phyloP scores from a whole-genome alignment of 495 filamentous ascomycete genomes.

The Aspergillus biplanus region DNA sequence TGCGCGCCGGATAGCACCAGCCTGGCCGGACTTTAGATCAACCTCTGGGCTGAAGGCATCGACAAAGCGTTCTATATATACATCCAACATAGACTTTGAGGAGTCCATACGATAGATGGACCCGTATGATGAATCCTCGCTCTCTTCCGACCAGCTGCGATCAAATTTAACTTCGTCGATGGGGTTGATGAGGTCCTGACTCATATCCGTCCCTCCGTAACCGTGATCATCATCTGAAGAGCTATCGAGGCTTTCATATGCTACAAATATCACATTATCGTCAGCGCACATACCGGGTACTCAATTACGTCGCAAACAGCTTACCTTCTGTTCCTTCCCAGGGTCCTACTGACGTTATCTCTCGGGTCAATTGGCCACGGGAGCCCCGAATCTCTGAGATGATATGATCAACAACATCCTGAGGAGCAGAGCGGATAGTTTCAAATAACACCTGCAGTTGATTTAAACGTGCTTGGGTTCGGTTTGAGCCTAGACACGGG shows the following conservation, averaged over 20 bases:
- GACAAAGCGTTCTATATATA: slow-evolving; percentile 50
- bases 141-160: slow-evolving; percentile 22
- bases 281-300: background rate
- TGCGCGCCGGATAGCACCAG: slow-evolving; percentile 46
- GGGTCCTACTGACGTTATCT: slow-evolving; percentile 29
- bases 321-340: slow-evolving; percentile 40
- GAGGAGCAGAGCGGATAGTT: slow-evolving; percentile 45
- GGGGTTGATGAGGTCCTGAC: slow-evolving; percentile 21
- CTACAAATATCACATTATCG: background rate
- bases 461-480: slow-evolving; percentile 34
- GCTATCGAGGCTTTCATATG: background rate
- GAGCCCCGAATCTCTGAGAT: slow-evolving; percentile 39
- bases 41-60: slow-evolving; percentile 51
- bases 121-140: slow-evolving; percentile 32
- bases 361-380: slow-evolving; percentile 27
- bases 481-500: slow-evolving; percentile 24
- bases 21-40: slow-evolving; percentile 42
- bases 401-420: slow-evolving; percentile 37
- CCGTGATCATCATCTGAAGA: slow-evolving; percentile 21
- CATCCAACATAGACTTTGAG: slow-evolving; percentile 35
- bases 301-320: background rate
- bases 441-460: slow-evolving; percentile 45
- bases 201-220: slow-evolving; percentile 16
- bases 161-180: slow-evolving; percentile 2
- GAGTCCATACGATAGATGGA: slow-evolving; percentile 33